Evolutionary conservation across 257 asterid species (phyloP).

Genomic region (Penstemon davidsonii): DNA sequence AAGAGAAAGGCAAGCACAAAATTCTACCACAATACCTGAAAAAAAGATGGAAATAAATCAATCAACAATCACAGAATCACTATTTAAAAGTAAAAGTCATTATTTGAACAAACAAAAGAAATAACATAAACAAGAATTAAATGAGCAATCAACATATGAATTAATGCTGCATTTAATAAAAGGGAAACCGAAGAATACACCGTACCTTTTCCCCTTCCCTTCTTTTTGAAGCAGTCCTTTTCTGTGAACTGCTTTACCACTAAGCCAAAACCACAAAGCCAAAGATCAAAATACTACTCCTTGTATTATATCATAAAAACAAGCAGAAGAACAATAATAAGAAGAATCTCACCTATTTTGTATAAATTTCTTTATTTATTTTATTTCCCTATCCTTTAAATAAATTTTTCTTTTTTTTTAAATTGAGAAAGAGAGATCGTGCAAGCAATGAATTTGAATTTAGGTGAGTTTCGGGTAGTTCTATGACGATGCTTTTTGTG

Average conservation of each 20-base stretch:
- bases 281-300: conserved; percentile 1
- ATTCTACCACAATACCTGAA: background rate
- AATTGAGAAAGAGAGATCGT: conserved; percentile 38
- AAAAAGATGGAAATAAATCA: conserved; percentile 11
- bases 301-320: background rate
- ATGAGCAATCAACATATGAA: background rate
- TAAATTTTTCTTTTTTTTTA: background rate
- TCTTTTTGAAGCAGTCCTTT: conserved; percentile 17
- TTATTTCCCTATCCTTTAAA: conserved; percentile 8
- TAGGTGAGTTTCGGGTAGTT: conserved; percentile 24
- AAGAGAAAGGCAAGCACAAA: conserved; percentile 19
- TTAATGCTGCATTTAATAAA: conserved; percentile 29
- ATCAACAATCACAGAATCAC: conserved; percentile 16
- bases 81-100: background rate
- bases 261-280: conserved; percentile 40
- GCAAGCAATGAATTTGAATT: conserved; percentile 48
- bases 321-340: conserved; percentile 19
- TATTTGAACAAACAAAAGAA: conserved; percentile 9
- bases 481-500: conserved; percentile 20
- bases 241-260: conserved; percentile 34
- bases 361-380: conserved; percentile 21
- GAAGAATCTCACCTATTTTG: conserved; percentile 26
- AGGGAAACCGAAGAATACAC: conserved; percentile 28
- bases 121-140: background rate
- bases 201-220: conserved; percentile 38